Conservation (phyloP, 495 filamentous ascomycete genomes). For the Hyaloscypha bicolor region DNA sequence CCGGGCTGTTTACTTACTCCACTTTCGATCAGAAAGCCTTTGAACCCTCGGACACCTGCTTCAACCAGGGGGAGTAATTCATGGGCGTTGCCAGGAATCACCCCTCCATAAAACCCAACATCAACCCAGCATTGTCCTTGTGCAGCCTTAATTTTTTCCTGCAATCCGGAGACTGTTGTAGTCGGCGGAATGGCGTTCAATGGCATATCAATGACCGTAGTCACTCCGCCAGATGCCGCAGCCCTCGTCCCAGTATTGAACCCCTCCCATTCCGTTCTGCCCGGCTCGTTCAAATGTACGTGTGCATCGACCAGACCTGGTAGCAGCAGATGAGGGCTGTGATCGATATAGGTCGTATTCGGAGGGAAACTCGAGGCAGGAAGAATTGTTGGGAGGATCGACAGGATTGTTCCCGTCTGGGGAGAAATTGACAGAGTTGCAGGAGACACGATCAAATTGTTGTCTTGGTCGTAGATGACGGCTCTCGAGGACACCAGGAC, state of each 20-base stretch:
- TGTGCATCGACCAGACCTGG: constrained; percentile 96
- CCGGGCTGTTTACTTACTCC: constrained; percentile 64
- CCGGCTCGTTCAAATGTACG: constrained; percentile 97
- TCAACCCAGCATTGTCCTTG: constrained; percentile 96
- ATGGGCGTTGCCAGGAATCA: constrained; percentile 85
- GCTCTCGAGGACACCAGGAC: constrained; percentile 85
- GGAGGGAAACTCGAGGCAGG: constrained; percentile 71
- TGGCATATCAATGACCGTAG: constrained; percentile 98
- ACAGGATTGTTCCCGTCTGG: constrained; percentile 80
- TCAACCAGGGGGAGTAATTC: constrained; percentile 81
- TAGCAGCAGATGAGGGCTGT: constrained; percentile 84
- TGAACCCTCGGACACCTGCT: constrained; percentile 91
- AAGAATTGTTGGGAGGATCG: constrained; percentile 72
- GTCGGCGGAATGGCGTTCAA: constrained; percentile 97
- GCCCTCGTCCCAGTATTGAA: constrained; percentile 93
- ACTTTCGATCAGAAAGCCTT: constrained; percentile 96
- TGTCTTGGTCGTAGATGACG: constrained; percentile 69
- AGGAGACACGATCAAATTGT: constrained; percentile 52
- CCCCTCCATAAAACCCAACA: constrained; percentile 96
- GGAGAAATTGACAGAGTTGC: constrained; percentile 80
- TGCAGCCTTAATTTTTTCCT: constrained; percentile 84
- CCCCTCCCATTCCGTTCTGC: constrained; percentile 97
- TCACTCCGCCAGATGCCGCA: constrained; percentile 94
- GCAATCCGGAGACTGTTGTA: constrained; percentile 80
- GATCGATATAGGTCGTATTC: constrained; percentile 74